Evolutionary conservation across 306 rosid species (phyloP), one percentile per base, ranked within the genome.

Genomic region (Ormosia emarginata): DNA sequence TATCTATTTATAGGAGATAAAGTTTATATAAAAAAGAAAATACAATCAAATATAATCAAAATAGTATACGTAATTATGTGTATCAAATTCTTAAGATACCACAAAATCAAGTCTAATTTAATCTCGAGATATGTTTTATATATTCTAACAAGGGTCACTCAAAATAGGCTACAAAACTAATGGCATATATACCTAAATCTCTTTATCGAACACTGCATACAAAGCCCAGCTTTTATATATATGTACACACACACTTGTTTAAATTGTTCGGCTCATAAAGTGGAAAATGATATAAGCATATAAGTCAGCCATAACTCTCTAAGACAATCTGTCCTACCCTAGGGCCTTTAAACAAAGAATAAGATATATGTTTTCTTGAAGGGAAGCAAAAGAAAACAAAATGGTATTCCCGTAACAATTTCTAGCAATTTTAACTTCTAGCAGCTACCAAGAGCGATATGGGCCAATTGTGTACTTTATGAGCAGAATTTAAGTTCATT

Each of bases 241-340:
- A 24, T 24, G 37, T 8, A 6, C 4, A 30, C 24, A 24, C 24
- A 24, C 24, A 24, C 24, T 24, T 24, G 13, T 55, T 71, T 82
- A 14, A 12, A 24, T 67, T 68, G 55, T 30, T 78, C 56, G 57
- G 71, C 56, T 63, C 39, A 49, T 79, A 81, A 77, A 66, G 88
- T 85, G 89, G 89, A 75, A 80, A 30, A 81, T 85, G 91, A 84
- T 82, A 50, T 24, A 85, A 76, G 83, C 89, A 83, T 71, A 74
- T 69, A 57, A 73, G 83, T 82, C 79, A 81, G 57, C 66, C 79
- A 43, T 78, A 75, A 33, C 2, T 13, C 29, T 32, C 44, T 50
- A 11, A 50, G n/a, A 62, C 29, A 58, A 75, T 67, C 70, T 8
- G 46, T 6, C 30, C 24, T 79, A 34, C 86, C 13, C 58, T 30